phyloP scores from a whole-genome alignment of 2,329 filamentous ascomycete genomes.

The Aspergillus pseudoterreus region DNA sequence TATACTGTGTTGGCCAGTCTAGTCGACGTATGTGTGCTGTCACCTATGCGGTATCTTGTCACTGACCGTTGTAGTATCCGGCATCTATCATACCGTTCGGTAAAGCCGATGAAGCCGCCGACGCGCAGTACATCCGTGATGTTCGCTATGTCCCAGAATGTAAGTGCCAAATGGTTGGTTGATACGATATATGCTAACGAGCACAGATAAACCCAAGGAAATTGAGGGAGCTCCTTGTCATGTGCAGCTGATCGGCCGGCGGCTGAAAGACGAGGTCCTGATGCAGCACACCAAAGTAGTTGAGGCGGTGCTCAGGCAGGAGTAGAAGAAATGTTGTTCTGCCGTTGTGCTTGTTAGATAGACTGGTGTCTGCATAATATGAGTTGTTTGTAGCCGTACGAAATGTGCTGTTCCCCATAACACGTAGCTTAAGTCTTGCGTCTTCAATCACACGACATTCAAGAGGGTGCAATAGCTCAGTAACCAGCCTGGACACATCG shows the following conservation, averaged over 20 bases:
- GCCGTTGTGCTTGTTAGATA: too few relatives aligned
- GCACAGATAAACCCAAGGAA: constrained; percentile 14
- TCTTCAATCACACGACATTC: too few relatives aligned
- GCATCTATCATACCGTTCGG: constrained; percentile 21
- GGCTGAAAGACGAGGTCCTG: constrained; percentile 19
- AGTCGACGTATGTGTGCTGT: constrained; percentile 17
- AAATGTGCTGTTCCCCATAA: too few relatives aligned
- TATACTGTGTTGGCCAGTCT: constrained; percentile 22
- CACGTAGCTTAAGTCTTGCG: too few relatives aligned
- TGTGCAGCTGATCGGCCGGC: constrained; percentile 21
- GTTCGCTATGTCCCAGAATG: constrained; percentile 18
- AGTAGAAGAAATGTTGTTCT: too few relatives aligned
- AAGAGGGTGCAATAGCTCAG: too few relatives aligned
- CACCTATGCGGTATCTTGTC: background rate
- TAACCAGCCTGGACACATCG: too few relatives aligned
- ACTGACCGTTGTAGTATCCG: constrained; percentile 14
- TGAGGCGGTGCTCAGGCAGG: background rate
- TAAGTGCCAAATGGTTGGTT: constrained; percentile 3
- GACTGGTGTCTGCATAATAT: too few relatives aligned
- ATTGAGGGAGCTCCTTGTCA: constrained; percentile 21
- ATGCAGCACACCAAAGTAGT: constrained; percentile 9
- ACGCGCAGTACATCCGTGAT: constrained; percentile 17
- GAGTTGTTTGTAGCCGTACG: too few relatives aligned
- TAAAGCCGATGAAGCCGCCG: constrained; percentile 10
- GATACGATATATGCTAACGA: background rate